Conservation (phyloP, 441 rosid genomes). For the Pelargonium citronellum region DNA sequence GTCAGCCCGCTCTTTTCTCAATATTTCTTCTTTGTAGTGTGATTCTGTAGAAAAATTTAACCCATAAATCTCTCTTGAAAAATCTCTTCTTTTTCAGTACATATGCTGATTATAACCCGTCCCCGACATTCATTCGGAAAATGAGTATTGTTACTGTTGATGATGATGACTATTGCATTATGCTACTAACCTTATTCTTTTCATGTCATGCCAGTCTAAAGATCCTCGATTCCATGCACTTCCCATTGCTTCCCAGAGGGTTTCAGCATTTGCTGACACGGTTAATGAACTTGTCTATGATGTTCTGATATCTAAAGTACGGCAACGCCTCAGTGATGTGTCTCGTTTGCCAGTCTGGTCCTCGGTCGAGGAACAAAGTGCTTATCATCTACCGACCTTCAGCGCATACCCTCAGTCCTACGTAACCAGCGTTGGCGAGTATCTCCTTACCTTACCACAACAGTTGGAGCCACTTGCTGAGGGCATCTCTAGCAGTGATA, state of each 20-base stretch:
- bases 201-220: slow-evolving; percentile 59
- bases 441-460: slow-evolving; percentile 96
- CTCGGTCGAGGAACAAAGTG: slow-evolving; percentile 75
- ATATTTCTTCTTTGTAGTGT: background rate
- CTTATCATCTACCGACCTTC: slow-evolving; percentile 79
- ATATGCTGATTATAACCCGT: no score
- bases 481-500: slow-evolving; percentile 71
- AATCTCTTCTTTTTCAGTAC: no score
- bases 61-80: no score
- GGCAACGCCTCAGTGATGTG: slow-evolving; percentile 81
- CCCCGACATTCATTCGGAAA: no score
- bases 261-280: slow-evolving; percentile 71
- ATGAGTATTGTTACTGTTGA: no score
- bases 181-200: background rate
- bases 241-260: slow-evolving; percentile 88
- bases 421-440: slow-evolving; percentile 85
- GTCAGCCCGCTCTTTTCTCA: background rate
- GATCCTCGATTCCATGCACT: slow-evolving; percentile 98
- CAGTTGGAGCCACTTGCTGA: slow-evolving; percentile 98
- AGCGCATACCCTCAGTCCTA: slow-evolving; percentile 94
- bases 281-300: slow-evolving; percentile 94
- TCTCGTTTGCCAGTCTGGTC: slow-evolving; percentile 87
- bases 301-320: slow-evolving; percentile 90
- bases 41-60: background rate
- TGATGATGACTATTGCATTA: no score